Evolutionary conservation across 2,329 filamentous ascomycete genomes (phyloP).

Genomic region (Diaporthe caulivora): DNA sequence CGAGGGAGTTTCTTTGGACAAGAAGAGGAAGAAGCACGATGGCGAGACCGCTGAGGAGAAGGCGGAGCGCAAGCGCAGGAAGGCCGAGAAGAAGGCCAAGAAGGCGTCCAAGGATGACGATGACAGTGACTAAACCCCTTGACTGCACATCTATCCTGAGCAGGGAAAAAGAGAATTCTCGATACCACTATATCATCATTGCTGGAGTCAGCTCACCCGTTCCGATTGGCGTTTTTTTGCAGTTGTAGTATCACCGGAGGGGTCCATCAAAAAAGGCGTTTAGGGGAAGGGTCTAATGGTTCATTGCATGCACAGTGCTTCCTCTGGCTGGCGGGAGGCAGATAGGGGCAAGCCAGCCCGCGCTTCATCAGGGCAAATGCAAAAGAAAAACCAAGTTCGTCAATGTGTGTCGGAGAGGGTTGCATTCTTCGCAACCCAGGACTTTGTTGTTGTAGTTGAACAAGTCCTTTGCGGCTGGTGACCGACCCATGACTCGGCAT

Average conservation of each 20-base stretch:
- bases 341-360: constrained; percentile 7
- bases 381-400: neutral
- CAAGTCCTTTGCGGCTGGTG: constrained; percentile 9
- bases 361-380: constrained; percentile 4
- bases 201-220: constrained; percentile 34
- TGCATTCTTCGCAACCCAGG: neutral
- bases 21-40: constrained; percentile 87
- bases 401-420: neutral
- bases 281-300: constrained; percentile 18
- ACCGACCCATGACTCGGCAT: constrained; percentile 11
- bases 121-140: constrained; percentile 42
- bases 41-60: constrained; percentile 80
- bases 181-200: constrained; percentile 35
- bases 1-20: constrained; percentile 75
- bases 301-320: constrained; percentile 18
- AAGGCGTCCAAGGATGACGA: constrained; percentile 41
- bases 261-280: constrained; percentile 36
- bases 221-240: constrained; percentile 35
- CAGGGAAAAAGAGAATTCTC: neutral
- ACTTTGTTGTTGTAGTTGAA: neutral
- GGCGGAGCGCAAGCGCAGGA: constrained; percentile 52
- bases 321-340: constrained; percentile 15
- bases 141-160: constrained; percentile 19
- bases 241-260: constrained; percentile 34
- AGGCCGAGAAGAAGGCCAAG: constrained; percentile 50